phyloP scores from a whole-genome alignment of 2,329 filamentous ascomycete genomes.

The Huntiella moniliformis region DNA sequence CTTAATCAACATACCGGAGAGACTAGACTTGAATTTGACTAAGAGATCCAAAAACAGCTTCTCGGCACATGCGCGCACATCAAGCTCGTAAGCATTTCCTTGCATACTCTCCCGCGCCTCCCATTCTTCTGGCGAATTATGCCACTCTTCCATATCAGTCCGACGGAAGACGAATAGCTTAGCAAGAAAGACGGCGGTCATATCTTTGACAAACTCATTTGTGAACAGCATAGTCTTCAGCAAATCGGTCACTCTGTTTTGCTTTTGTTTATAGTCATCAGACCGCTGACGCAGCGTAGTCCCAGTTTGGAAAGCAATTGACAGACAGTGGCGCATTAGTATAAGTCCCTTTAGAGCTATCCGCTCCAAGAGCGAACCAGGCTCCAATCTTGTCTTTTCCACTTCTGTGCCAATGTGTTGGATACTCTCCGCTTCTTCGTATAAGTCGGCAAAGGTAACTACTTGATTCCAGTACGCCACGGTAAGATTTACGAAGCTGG shows the following conservation, averaged over 20 bases:
- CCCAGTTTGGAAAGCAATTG: constrained; percentile 63
- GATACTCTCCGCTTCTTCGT: constrained; percentile 40
- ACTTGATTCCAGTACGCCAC: constrained; percentile 75
- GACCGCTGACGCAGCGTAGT: constrained; percentile 73
- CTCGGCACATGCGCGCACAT: constrained; percentile 79
- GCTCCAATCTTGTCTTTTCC: constrained; percentile 30
- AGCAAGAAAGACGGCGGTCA: constrained; percentile 70
- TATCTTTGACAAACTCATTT: constrained; percentile 55
- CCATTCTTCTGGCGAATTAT: constrained; percentile 90
- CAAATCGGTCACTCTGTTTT: constrained; percentile 45
- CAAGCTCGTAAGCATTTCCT: constrained; percentile 77
- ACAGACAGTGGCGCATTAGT: constrained; percentile 62
- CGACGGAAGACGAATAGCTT: constrained; percentile 76
- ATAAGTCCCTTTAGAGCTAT: constrained; percentile 69
- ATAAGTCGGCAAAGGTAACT: constrained; percentile 56
- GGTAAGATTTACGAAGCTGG: constrained; percentile 58
- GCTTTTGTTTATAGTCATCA: constrained; percentile 56
- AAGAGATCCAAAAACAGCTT: constrained; percentile 85
- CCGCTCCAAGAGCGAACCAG: constrained; percentile 53
- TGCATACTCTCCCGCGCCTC: constrained; percentile 74
- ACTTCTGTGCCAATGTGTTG: constrained; percentile 23
- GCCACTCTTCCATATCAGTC: constrained; percentile 76
- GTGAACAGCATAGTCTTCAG: constrained; percentile 61
- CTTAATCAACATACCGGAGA: constrained; percentile 58
- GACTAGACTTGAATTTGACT: constrained; percentile 67